A percentile compares a stretch with the other conserved stretches of the same genome.
phyloP scores from a whole-genome alignment of 1,139 yeast species.

The Hansenula sp. region DNA sequence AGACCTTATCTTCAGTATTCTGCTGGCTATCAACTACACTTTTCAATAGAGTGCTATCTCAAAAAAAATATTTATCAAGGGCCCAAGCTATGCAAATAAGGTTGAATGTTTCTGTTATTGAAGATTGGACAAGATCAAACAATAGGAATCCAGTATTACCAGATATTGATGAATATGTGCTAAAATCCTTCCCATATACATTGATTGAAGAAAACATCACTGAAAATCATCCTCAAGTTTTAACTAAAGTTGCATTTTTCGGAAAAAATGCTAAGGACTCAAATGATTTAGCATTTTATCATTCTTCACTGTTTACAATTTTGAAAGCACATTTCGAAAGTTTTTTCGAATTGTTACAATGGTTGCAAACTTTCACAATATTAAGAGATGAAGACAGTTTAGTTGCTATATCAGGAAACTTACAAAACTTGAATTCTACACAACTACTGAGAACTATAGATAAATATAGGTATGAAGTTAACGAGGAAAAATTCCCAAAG shows the following conservation, averaged over 20 bases:
- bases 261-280: slow-evolving; percentile 13
- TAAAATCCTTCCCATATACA: slow-evolving; percentile 39
- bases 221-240: slow-evolving; percentile 4
- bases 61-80: slow-evolving; percentile 61
- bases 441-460: slow-evolving; percentile 72
- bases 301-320: slow-evolving; percentile 27
- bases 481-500: slow-evolving; percentile 63
- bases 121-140: slow-evolving; percentile 90
- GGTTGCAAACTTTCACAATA: slow-evolving; percentile 82
- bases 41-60: slow-evolving; percentile 69
- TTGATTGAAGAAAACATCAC: slow-evolving; percentile 26
- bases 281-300: slow-evolving; percentile 19
- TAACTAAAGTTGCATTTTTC: slow-evolving; percentile 24
- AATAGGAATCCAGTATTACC: slow-evolving; percentile 54
- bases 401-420: slow-evolving; percentile 53
- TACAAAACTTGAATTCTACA: slow-evolving; percentile 57
- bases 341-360: slow-evolving; percentile 76
- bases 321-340: slow-evolving; percentile 71
- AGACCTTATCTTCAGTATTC: slow-evolving; percentile 73
- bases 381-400: slow-evolving; percentile 52
- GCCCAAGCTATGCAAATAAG: slow-evolving; percentile 87
- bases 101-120: slow-evolving; percentile 77
- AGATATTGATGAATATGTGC: slow-evolving; percentile 33
- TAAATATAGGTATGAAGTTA: slow-evolving; percentile 79
- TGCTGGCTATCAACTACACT: slow-evolving; percentile 72